These are phyloP conservation scores for Cymbopogon citratus DNA, from an alignment of 176 grass and related monocot genomes.

Conservation along the genomic window DNA sequence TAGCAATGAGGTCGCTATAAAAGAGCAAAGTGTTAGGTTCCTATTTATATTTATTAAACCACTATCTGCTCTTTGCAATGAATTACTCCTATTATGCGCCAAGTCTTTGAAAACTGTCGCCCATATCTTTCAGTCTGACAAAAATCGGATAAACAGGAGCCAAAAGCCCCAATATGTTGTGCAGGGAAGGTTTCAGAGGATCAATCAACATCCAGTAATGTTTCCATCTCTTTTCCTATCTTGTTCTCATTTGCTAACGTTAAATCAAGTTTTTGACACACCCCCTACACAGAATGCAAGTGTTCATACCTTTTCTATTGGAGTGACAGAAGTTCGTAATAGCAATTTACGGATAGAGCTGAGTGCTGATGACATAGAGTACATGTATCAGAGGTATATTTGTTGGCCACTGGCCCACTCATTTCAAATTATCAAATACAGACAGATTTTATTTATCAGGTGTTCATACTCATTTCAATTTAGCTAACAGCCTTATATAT, in stretches of 20 bases:
- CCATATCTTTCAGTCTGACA: constrained; percentile 49
- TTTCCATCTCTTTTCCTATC: constrained; percentile 14
- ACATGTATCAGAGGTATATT: constrained; percentile 80
- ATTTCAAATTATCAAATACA: constrained; percentile 4
- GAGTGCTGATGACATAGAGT: constrained; percentile 86
- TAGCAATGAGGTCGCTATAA: neutral
- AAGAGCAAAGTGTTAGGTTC: neutral
- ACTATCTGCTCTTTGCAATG: neutral
- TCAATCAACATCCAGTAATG: constrained; percentile 86
- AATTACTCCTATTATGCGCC: neutral
- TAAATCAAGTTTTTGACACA: constrained; percentile 29
- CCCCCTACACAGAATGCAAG: constrained; percentile 61
- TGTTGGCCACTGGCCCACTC: neutral
- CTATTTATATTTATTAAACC: neutral
- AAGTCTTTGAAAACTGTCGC: constrained; percentile 18
- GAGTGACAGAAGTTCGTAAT: constrained; percentile 59
- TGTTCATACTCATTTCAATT: constrained; percentile 9
- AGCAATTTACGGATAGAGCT: constrained; percentile 80
- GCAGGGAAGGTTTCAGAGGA: constrained; percentile 60
- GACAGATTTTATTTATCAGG: neutral
- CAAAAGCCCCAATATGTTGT: constrained; percentile 60
- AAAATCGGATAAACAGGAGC: constrained; percentile 46
- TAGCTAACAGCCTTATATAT: neutral
- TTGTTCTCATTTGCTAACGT: neutral
- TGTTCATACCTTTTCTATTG: constrained; percentile 66